Evolutionary conservation across 2,329 filamentous ascomycete genomes (phyloP).

Genomic region (Thielaviopsis populi): DNA sequence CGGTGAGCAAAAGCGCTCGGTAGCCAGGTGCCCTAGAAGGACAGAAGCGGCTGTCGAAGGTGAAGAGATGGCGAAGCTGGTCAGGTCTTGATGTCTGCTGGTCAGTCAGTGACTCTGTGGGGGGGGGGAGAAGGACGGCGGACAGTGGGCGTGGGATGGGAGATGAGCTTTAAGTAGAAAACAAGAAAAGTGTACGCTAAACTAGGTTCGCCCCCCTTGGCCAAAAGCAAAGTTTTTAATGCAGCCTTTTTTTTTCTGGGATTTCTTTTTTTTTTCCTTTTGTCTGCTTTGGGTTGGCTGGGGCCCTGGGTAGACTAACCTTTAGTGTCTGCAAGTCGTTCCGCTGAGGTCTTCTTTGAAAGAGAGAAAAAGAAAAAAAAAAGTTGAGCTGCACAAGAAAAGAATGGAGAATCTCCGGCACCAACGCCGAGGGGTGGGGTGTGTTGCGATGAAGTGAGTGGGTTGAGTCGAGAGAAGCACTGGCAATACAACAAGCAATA

Average conservation of each 20-base stretch:
- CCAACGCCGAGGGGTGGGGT: background rate
- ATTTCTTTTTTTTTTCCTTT: background rate
- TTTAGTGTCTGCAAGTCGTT: background rate
- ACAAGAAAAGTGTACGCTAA: conserved; percentile 2
- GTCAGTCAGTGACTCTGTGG: conserved; percentile 14
- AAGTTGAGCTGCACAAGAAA: conserved; percentile 3
- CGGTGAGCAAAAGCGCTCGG: conserved; percentile 18
- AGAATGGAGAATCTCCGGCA: conserved; percentile 2
- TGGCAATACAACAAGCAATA: background rate
- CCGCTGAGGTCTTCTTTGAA: background rate
- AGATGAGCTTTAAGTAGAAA: conserved; percentile 9
- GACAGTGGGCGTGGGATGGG: conserved; percentile 1
- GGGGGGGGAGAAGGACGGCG: background rate
- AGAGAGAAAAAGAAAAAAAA: background rate
- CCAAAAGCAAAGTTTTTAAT: conserved; percentile 10
- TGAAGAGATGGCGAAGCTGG: conserved; percentile 13
- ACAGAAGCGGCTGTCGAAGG: conserved; percentile 14
- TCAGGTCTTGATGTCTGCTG: conserved; percentile 5
- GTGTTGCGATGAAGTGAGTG: background rate
- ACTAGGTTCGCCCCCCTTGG: background rate
- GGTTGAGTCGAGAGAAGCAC: conserved; percentile 5
- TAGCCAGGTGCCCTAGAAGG: conserved; percentile 17
- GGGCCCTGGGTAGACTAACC: background rate
- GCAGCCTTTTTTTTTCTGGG: conserved; percentile 1
- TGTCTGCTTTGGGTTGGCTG: conserved; percentile 1